Conservation (phyloP, 129 eudicot species). For the Solidago caesia region DNA sequence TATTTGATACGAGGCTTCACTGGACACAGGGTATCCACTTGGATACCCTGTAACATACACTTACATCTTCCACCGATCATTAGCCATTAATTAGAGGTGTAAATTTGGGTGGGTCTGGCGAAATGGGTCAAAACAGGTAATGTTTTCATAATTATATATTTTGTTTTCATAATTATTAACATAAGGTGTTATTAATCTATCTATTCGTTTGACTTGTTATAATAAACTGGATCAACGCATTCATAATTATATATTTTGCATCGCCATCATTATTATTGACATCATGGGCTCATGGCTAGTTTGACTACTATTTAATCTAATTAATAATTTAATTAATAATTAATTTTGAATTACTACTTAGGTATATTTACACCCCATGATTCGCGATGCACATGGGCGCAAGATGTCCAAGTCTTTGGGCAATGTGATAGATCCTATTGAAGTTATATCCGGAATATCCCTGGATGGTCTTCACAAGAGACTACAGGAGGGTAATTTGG, state of each 20-base stretch:
- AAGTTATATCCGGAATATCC: constrained; percentile 73
- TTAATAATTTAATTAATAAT: background rate
- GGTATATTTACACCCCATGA: constrained; percentile 98
- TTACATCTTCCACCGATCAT: too few species aligned
- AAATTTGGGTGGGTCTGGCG: background rate
- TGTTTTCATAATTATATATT: too few species aligned
- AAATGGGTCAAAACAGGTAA: background rate
- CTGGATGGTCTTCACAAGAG: constrained; percentile 84
- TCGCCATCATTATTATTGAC: too few species aligned
- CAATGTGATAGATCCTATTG: constrained; percentile 93
- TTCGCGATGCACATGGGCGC: constrained; percentile 99
- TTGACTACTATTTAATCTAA: background rate
- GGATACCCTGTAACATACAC: too few species aligned
- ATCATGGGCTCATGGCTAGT: too few species aligned
- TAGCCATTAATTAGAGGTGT: background rate
- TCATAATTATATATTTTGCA: too few species aligned
- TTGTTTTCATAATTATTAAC: too few species aligned
- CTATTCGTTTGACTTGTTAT: background rate
- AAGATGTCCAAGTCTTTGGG: constrained; percentile 98
- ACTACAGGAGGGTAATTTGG: constrained; percentile 89
- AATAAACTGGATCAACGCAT: too few species aligned
- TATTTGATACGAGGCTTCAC: too few species aligned
- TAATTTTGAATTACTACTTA: constrained; percentile 17
- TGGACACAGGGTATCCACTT: too few species aligned
- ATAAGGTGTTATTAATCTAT: too few species aligned